Evolutionary conservation across 1,284 basidiomycete genomes (phyloP).

Genomic region (Somion occarium): DNA sequence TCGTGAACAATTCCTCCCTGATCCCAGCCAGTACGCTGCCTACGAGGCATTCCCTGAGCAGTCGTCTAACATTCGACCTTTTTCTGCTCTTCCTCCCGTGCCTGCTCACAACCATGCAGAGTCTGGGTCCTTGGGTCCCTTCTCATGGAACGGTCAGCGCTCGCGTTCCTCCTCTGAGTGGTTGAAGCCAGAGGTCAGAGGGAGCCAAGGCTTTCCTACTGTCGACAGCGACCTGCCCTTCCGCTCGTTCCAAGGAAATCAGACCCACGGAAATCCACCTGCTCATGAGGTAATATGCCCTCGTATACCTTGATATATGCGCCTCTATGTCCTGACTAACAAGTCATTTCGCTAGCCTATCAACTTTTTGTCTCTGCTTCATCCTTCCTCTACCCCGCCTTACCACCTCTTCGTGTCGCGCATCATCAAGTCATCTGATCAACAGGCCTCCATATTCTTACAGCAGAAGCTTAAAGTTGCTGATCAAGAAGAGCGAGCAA

Average conservation of each 20-base stretch:
- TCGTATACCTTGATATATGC: background rate
- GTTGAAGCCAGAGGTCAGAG: constrained; percentile 26
- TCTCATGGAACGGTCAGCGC: constrained; percentile 24
- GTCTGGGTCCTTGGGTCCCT: constrained; percentile 14
- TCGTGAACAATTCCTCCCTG: constrained; percentile 25
- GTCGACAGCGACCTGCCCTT: constrained; percentile 15
- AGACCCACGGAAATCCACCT: constrained; percentile 13
- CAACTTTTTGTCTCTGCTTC: constrained; percentile 77
- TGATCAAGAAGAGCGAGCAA: constrained; percentile 66
- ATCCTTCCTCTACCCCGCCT: constrained; percentile 76
- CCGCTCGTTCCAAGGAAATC: constrained; percentile 18
- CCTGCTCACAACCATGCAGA: constrained; percentile 20
- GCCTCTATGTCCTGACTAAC: background rate
- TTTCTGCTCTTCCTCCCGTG: constrained; percentile 28
- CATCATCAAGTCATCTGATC: constrained; percentile 81
- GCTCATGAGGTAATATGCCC: constrained; percentile 33
- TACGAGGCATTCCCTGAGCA: constrained; percentile 51
- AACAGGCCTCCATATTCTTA: constrained; percentile 83
- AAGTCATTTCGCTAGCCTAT: constrained; percentile 51
- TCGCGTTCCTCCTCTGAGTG: constrained; percentile 28
- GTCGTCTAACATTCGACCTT: constrained; percentile 28
- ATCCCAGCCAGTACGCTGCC: constrained; percentile 30
- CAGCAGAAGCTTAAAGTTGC: constrained; percentile 85
- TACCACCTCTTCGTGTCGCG: constrained; percentile 75
- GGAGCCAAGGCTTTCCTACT: constrained; percentile 16